These are phyloP conservation scores for Eucalyptus grandis DNA, from an alignment of 345 rosid genomes.

Conservation along the genomic window DNA sequence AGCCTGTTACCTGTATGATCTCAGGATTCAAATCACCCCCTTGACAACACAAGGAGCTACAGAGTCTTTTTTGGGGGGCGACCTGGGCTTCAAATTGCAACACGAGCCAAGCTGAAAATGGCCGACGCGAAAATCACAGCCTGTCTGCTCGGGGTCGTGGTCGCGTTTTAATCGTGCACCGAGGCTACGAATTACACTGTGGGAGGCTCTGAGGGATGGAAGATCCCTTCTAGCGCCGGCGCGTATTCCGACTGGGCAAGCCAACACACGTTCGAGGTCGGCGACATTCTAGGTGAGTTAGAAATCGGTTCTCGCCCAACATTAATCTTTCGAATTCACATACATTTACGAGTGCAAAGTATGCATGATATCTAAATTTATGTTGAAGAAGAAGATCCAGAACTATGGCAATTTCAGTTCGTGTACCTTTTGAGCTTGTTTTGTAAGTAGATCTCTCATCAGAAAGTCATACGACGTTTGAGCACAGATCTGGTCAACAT, in stretches of 20 bases:
- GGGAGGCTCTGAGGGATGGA: neutral
- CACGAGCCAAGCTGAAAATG: neutral
- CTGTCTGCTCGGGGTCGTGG: neutral
- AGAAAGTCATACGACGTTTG: neutral
- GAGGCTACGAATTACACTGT: neutral
- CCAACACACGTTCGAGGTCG: neutral
- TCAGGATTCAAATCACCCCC: neutral
- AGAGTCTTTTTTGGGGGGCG: neutral
- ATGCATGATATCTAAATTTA: neutral
- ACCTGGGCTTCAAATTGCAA: neutral
- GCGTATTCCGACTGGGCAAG: neutral
- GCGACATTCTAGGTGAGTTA: neutral
- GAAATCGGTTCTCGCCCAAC: neutral
- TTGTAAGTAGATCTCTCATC: neutral
- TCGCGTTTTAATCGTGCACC: neutral
- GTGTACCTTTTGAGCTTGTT: neutral
- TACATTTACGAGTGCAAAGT: neutral
- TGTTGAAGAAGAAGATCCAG: neutral
- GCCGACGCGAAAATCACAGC: neutral
- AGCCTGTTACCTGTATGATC: neutral
- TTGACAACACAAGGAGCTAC: neutral
- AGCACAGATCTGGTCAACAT: neutral
- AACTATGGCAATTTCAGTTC: neutral
- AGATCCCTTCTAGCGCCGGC: neutral
- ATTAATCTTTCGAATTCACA: neutral